Evolutionary conservation across 192 early-diverging fungal genomes (phyloP), one percentile per base, ranked within the genome.

Genomic region (Ambispora gerdemannii): DNA sequence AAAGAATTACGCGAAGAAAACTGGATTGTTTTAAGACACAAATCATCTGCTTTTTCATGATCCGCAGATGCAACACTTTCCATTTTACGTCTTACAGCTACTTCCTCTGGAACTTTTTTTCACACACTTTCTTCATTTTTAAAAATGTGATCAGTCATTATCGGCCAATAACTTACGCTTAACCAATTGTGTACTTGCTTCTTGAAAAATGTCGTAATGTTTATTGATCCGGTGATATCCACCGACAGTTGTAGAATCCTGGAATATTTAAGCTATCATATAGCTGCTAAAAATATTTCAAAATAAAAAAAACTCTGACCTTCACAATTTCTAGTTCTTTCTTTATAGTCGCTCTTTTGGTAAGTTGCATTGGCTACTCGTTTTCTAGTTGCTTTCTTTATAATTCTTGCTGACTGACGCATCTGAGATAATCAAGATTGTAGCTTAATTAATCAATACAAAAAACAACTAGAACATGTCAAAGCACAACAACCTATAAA

Each of bases 191-290:
- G 63, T 49, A 28, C 63, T 64, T 64, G 63, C 63, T 6, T 49
- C 38, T 11, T 64, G 63, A 64, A 27, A 64, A 64, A 27, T 17
- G 1, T 64, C 38, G 20, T 64, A 64, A 64, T 65, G 38, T 65
- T 65, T 49, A 65, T 65, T 64, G 0, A 64, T 64, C 38, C 38
- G 63, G 13, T 10, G 24, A 30, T 65, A 65, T 11, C 63, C 63
- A 49, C 28, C 34, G 3, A 50, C 24, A 65, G 31, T 65, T 15
- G 30, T 27, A 17, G 24, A 65, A 65, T 65, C 27, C 63, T 65
- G 28, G 24, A 64, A 64, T 3, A 64, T 47, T 2, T 59, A 28
- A 59, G 56, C 17, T 59, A 59, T 11, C 4, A 4, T 59, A 17
- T 24, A 59, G 30, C 15, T 1, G 30, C 56, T 0, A 59, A 59